Evolutionary conservation across 106 monocot species (phyloP).

Genomic region (Cymbidium sinense): DNA sequence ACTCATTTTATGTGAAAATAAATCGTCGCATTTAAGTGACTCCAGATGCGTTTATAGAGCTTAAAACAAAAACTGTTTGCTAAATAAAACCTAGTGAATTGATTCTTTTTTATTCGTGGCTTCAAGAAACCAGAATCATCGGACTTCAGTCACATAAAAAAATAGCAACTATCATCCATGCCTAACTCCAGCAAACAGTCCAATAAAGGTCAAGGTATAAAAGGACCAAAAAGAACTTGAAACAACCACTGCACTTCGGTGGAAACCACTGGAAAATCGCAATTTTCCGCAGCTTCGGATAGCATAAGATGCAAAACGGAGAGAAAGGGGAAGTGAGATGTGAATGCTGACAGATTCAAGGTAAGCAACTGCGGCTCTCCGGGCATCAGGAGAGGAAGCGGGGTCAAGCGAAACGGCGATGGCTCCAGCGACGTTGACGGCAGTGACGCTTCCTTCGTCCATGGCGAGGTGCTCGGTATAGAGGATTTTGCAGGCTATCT

Average conservation of each 20-base stretch:
- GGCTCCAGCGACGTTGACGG: slow-evolving; percentile 59
- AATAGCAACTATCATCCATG: not conserved
- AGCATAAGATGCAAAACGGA: not conserved
- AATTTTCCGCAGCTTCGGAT: not conserved
- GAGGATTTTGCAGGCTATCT: not conserved
- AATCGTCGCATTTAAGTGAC: no score
- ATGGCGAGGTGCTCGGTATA: not conserved
- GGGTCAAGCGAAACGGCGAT: slow-evolving; percentile 69
- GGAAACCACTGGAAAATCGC: not conserved
- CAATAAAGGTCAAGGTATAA: not conserved
- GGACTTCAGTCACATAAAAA: not conserved
- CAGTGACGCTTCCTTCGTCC: slow-evolving; percentile 35
- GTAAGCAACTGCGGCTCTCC: slow-evolving; percentile 66
- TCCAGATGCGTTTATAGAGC: no score
- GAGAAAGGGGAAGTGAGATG: not conserved
- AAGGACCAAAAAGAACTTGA: not conserved
- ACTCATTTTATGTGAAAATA: no score
- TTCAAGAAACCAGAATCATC: not conserved
- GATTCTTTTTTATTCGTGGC: not conserved
- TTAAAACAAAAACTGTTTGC: no score
- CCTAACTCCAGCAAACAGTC: not conserved
- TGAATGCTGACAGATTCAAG: slow-evolving; percentile 68
- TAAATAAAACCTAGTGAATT: not conserved
- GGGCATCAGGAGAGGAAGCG: slow-evolving; percentile 54
- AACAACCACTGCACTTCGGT: not conserved